Evolutionary conservation across 352 stramenopile species (phyloP), one percentile per base, ranked within the genome.

Genomic region (Phytophthora colocasiae): DNA sequence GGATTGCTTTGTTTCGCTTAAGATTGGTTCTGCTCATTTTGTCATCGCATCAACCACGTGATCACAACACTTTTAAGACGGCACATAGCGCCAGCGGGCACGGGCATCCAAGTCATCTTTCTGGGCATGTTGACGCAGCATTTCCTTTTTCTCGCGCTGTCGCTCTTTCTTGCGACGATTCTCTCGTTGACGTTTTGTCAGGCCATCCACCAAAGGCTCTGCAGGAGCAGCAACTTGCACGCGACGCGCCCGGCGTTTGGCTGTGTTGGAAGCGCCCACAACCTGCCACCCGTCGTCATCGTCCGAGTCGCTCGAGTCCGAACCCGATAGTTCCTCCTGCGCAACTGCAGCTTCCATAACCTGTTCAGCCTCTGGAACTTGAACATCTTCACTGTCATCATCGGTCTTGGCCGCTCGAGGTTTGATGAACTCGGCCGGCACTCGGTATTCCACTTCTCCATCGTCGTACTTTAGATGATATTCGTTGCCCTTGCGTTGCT

Each of bases 391-490:
- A 47, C 53, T 60, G 0, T 53, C 39, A 26, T 54, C 59, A 40
- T 78, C 58, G 24, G 17, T 63, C n/a, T 39, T 53, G 9, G 32
- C 40, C 54, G 46, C 24, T 31, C 51, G 57, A 32, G 43, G 34
- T 36, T 78, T 72, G 56, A 95, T 91, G 38, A 79, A 66, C 29
- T 71, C 68, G 49, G 78, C 62, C 11, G 83, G 73, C n/a, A 95
- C 87, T 40, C 80, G 80, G 50, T 85, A 85, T 44, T 95, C 87
- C 11, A 91, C 58, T 43, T 78, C 85, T 34, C 83, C 87, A 38
- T 95, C 87, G 69, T 95, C 87, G 47, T 93, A 95, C 29, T 80
- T 77, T 22, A 95, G 50, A 45, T 90, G 75, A 66, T 93, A 95
- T 57, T 87, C 68, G 54, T 86, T 85, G 14, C 80, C 83, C 31